A percentile compares a stretch with the other conserved stretches of the same genome.
These are phyloP conservation scores for Byssochlamys sp. DNA, from an alignment of 2,329 filamentous ascomycete genomes.

Conservation along the genomic window DNA sequence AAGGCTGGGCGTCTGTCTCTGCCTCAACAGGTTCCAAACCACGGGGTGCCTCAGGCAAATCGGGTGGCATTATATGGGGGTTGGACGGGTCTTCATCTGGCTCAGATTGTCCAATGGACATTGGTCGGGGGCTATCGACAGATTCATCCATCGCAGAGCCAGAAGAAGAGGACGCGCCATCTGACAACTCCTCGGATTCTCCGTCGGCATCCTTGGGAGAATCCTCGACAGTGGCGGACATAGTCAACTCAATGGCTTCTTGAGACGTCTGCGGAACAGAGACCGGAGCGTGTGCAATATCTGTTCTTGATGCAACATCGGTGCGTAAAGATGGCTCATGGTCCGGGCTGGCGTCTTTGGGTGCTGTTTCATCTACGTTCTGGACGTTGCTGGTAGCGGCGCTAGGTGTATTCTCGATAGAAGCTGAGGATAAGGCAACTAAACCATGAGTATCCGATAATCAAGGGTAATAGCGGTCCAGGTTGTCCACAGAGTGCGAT, in stretches of 20 bases:
- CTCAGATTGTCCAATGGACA: constrained; percentile 9
- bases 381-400: neutral
- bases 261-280: constrained; percentile 5
- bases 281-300: neutral
- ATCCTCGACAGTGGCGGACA: constrained; percentile 6
- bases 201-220: constrained; percentile 4
- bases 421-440: neutral
- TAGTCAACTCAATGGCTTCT: constrained; percentile 6
- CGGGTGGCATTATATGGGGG: neutral
- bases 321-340: neutral
- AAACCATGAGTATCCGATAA: constrained; percentile 1
- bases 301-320: neutral
- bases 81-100: constrained; percentile 1
- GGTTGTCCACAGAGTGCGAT: neutral
- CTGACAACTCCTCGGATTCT: constrained; percentile 2
- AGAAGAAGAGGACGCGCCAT: constrained; percentile 13
- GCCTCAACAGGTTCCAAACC: neutral
- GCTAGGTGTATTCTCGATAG: neutral
- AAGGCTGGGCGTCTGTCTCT: neutral
- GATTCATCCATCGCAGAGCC: constrained; percentile 34
- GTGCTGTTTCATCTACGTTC: neutral
- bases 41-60: neutral
- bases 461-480: neutral
- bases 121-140: constrained; percentile 16
- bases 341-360: neutral